Conservation (phyloP, 2,329 filamentous ascomycete species). For the Calonectria multiphialidica region DNA sequence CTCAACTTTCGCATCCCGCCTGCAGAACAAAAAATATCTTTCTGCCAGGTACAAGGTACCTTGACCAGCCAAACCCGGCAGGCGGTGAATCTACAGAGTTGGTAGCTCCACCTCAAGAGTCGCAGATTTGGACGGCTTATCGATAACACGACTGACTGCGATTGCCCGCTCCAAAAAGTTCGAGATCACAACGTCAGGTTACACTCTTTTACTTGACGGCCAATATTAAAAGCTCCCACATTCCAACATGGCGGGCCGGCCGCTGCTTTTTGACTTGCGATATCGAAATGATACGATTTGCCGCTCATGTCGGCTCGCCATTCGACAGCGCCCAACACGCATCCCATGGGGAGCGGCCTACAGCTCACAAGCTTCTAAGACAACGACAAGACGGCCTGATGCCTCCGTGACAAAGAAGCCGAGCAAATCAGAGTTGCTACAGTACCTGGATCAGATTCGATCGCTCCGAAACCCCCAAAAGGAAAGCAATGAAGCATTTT, state of each 20-base stretch:
- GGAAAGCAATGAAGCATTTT: conserved; percentile 37
- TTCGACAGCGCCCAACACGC: conserved; percentile 43
- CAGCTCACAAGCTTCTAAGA: conserved; percentile 46
- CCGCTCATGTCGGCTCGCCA: conserved; percentile 50
- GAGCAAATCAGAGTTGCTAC: conserved; percentile 40
- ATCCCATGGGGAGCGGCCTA: conserved; percentile 47
- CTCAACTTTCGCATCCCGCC: conserved; percentile 30
- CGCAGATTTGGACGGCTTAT: conserved; percentile 43
- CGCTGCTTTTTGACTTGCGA: conserved; percentile 50
- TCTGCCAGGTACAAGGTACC: conserved; percentile 48
- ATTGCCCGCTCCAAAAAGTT: conserved; percentile 37
- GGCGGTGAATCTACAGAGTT: conserved; percentile 42
- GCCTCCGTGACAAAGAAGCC: conserved; percentile 40
- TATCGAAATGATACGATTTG: conserved; percentile 52
- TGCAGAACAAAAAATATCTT: conserved; percentile 51
- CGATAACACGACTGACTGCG: conserved; percentile 42
- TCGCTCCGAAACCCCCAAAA: conserved; percentile 38
- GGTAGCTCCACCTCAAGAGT: conserved; percentile 12
- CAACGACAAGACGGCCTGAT: conserved; percentile 30
- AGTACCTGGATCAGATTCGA: conserved; percentile 45
- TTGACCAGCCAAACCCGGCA: conserved; percentile 29
- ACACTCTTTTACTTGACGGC: conserved; percentile 13
- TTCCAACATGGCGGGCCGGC: conserved; percentile 51
- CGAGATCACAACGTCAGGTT: conserved; percentile 23
- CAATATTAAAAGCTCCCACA: conserved; percentile 7